Conservation (phyloP, 352 stramenopile genomes). For the Globisporangium carolinianum region DNA sequence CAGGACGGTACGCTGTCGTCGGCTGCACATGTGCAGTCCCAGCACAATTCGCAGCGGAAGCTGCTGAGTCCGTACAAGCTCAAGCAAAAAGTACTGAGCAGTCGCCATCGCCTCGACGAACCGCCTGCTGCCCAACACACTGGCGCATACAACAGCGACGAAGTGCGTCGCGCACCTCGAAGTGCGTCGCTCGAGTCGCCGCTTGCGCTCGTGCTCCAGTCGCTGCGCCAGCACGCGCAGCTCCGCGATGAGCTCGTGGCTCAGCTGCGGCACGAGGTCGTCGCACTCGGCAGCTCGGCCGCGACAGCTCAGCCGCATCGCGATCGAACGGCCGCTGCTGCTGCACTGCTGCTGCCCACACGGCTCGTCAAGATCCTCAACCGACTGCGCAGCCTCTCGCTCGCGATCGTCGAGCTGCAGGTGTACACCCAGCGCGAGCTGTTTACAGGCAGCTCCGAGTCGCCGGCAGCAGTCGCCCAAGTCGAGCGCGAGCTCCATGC, state of each 20-base stretch:
- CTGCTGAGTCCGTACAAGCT: slow-evolving; percentile 56
- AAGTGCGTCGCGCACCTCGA: neutral
- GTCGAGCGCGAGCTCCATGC: slow-evolving; percentile 37
- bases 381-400: slow-evolving; percentile 44
- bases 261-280: slow-evolving; percentile 36
- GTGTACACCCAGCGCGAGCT: slow-evolving; percentile 44
- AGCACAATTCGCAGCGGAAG: slow-evolving; percentile 13
- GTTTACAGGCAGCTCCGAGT: neutral
- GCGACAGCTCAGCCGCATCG: neutral
- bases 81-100: slow-evolving; percentile 54
- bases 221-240: slow-evolving; percentile 40
- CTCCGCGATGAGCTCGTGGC: slow-evolving; percentile 36
- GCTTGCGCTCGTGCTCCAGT: slow-evolving; percentile 31
- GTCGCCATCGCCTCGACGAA: neutral
- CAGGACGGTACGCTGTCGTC: neutral
- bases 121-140: no score
- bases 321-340: neutral
- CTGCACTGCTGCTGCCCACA: slow-evolving; percentile 22
- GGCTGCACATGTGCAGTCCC: neutral
- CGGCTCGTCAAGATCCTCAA: slow-evolving; percentile 49
- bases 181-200: slow-evolving; percentile 5
- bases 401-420: slow-evolving; percentile 59
- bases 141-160: neutral
- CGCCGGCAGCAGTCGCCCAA: slow-evolving; percentile 12
- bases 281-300: no score